Evolutionary conservation across 2,329 filamentous ascomycete genomes (phyloP), one percentile per base, ranked within the genome.

Genomic region (Paramyrothecium roridum): DNA sequence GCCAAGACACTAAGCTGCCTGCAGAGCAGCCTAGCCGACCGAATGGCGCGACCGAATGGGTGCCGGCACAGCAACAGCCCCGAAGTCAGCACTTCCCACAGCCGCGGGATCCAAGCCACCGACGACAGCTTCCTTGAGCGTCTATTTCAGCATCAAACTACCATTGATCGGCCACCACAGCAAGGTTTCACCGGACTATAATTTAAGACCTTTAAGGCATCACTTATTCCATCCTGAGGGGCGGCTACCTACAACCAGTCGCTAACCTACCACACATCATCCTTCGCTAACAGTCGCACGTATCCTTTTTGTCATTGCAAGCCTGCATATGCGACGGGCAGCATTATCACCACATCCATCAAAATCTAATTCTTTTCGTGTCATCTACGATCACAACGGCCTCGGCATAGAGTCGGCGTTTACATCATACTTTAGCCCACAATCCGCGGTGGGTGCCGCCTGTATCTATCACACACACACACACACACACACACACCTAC

Each of bases 1-100:
- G 71, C 56, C 81, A 83, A 50, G 84, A 87, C 58, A 79, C 81
- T 60, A 88, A 88, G 69, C 56, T 84, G 59, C 84, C 83, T 56
- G 79, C 79, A 43, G 84, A 87, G 69, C 79, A 84, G 60, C 82
- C 80, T n/a, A 76, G 72, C 33, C 72, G 77, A 60, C 79, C 82
- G 59, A 77, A 72, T 50, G 78, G 79, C 48, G 77, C 79, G 45
- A 67, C 78, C 17, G 79, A 82, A 64, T 82, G 80, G 77, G 61
- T 79, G 54, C 73, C 76, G 52, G 77, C 80, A 55, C 74, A 78
- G 56, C 76, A 80, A 63, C 73, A 73, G 59, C 71, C 70, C 21
- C 72, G 67, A 54, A 66, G 70, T 56, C 69, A 70, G 48, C 73
- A 72, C 40, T 76, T 71, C 55, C 73, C 71, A 48, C 75, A 77